Evolutionary conservation across 2,329 filamentous ascomycete species (phyloP).

Genomic region (Colletotrichum cuscutae): DNA sequence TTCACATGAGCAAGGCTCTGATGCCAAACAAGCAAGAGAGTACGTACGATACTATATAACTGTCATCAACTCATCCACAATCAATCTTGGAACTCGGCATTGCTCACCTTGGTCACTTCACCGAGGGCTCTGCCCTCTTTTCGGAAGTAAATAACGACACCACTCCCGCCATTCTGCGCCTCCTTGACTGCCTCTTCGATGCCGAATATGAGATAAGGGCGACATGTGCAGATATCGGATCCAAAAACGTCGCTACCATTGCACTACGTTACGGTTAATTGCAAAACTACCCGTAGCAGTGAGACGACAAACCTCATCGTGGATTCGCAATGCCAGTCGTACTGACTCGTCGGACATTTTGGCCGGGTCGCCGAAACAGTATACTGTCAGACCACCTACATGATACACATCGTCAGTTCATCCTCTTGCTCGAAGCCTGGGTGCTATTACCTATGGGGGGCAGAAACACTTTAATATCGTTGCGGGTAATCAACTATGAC

Average conservation of each 20-base stretch:
- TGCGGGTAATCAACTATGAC: slow-evolving; percentile 83
- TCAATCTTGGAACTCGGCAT: not conserved
- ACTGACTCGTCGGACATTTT: slow-evolving; percentile 91
- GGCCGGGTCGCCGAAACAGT: slow-evolving; percentile 94
- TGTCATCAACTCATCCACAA: slow-evolving; percentile 43
- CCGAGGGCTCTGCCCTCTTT: slow-evolving; percentile 96
- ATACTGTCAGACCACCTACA: slow-evolving; percentile 86
- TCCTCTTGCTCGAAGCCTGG: not conserved
- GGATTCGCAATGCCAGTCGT: slow-evolving; percentile 84
- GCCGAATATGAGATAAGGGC: slow-evolving; percentile 95
- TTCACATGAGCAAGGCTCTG: not conserved
- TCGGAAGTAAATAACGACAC: slow-evolving; percentile 97
- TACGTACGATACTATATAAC: slow-evolving; percentile 57
- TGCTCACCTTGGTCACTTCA: slow-evolving; percentile 90
- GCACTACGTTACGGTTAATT: slow-evolving; percentile 60
- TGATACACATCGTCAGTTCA: slow-evolving; percentile 34
- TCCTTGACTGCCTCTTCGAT: slow-evolving; percentile 98
- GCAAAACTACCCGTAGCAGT: not conserved
- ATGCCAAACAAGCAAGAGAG: not conserved
- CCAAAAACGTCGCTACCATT: slow-evolving; percentile 98
- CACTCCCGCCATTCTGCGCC: slow-evolving; percentile 91
- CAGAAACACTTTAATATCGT: slow-evolving; percentile 94
- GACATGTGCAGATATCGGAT: slow-evolving; percentile 96
- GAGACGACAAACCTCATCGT: slow-evolving; percentile 62
- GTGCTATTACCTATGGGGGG: slow-evolving; percentile 80